A percentile compares a stretch with the other conserved stretches of the same genome.
Conservation (phyloP, 176 grass and related monocot genomes). For the Themeda triandra region DNA sequence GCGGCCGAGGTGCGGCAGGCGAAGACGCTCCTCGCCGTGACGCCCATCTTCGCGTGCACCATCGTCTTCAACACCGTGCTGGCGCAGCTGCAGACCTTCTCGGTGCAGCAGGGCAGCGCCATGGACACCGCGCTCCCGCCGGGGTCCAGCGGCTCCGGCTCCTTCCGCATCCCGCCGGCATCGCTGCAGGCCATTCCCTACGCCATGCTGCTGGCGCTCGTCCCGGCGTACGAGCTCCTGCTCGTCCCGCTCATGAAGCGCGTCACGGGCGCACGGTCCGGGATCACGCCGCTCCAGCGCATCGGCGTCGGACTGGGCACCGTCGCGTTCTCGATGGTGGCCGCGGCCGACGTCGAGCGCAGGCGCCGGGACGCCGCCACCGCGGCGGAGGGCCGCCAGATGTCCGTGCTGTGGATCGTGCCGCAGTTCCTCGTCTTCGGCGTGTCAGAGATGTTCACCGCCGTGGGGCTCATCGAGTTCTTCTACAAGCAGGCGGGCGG, state of each 20-base stretch:
- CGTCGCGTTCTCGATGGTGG: constrained; percentile 79
- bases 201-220: constrained; percentile 70
- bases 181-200: constrained; percentile 93
- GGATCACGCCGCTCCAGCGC: constrained; percentile 82
- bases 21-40: constrained; percentile 84
- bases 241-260: constrained; percentile 63
- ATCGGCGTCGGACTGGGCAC: constrained; percentile 80
- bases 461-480: constrained; percentile 96
- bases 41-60: constrained; percentile 95
- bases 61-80: constrained; percentile 98
- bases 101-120: constrained; percentile 85
- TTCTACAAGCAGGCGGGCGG: constrained; percentile 91
- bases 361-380: constrained; percentile 45
- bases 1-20: constrained; percentile 60
- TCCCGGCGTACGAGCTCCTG: constrained; percentile 71
- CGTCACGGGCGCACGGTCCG: constrained; percentile 50
- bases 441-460: constrained; percentile 96
- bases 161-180: constrained; percentile 81
- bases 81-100: constrained; percentile 98
- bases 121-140: constrained; percentile 71
- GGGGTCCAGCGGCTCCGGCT: not conserved
- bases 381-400: not conserved
- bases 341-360: constrained; percentile 67
- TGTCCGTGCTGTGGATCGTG: constrained; percentile 84
- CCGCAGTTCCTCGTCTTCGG: constrained; percentile 95